Conservation (phyloP, 768 basidiomycete species). For the Lactarius sanguifluus region DNA sequence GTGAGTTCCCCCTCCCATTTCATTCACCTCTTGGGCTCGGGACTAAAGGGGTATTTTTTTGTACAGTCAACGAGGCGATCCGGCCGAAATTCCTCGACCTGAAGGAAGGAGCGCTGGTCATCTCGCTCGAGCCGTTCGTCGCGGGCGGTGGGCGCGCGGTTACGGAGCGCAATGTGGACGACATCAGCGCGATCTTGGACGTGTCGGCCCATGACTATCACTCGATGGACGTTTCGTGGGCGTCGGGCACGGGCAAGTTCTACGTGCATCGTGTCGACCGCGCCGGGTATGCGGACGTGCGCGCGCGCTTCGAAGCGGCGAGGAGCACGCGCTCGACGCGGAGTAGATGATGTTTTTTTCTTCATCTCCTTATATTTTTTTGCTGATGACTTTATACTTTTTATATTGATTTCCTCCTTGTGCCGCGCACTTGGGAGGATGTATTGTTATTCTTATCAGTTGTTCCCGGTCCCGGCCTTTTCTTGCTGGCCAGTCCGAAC, state of each 20-base stretch:
- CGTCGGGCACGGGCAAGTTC: slow-evolving; percentile 64
- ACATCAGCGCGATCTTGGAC: slow-evolving; percentile 80
- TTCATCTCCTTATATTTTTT: not conserved
- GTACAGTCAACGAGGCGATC: slow-evolving; percentile 80
- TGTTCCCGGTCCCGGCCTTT: not conserved
- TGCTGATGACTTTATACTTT: not conserved
- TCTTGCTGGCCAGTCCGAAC: not conserved
- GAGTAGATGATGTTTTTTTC: slow-evolving; percentile 13
- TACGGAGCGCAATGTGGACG: slow-evolving; percentile 82
- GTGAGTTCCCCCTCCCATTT: slow-evolving; percentile 48
- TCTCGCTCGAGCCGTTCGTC: slow-evolving; percentile 86
- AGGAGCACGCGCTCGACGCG: slow-evolving; percentile 26
- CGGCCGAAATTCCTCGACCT: slow-evolving; percentile 90
- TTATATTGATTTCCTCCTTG: not conserved
- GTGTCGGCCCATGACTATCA: slow-evolving; percentile 38
- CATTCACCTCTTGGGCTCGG: not conserved
- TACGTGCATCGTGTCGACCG: slow-evolving; percentile 79
- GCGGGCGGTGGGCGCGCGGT: slow-evolving; percentile 62
- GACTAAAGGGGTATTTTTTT: slow-evolving; percentile 10
- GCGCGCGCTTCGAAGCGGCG: slow-evolving; percentile 28
- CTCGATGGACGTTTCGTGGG: slow-evolving; percentile 70
- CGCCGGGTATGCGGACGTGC: slow-evolving; percentile 48
- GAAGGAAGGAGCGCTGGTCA: slow-evolving; percentile 87
- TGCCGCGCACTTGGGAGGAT: not conserved
- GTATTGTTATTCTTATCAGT: slow-evolving; percentile 1